Conservation (phyloP, 331 rosid genomes). For the Quercus phellos region DNA sequence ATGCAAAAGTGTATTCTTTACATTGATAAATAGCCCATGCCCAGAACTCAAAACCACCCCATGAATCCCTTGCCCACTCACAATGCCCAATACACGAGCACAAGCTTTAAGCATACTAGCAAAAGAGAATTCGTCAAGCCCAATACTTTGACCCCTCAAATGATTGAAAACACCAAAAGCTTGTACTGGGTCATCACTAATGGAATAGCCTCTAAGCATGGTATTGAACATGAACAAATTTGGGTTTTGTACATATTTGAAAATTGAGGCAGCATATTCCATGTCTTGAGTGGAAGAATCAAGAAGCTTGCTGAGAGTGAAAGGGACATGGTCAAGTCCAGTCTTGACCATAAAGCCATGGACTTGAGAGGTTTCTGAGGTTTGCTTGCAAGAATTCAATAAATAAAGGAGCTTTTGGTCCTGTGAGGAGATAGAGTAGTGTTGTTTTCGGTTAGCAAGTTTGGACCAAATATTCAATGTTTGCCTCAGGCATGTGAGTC, state of each 20-base stretch:
- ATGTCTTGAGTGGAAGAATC: constrained; percentile 44
- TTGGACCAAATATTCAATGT: constrained; percentile 2
- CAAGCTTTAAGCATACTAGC: constrained; percentile 47
- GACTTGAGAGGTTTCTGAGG: constrained; percentile 39
- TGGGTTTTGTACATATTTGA: constrained; percentile 37
- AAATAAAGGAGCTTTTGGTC: constrained; percentile 13
- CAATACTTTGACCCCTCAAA: constrained; percentile 31
- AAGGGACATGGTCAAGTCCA: constrained; percentile 41
- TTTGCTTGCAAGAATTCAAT: constrained; percentile 41
- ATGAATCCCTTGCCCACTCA: constrained; percentile 52
- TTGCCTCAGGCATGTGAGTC: not conserved
- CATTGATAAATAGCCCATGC: constrained; percentile 33
- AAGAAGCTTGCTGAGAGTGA: constrained; percentile 56
- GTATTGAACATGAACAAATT: constrained; percentile 66
- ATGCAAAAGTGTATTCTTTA: constrained; percentile 51
- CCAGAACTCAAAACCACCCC: constrained; percentile 54
- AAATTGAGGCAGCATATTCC: constrained; percentile 59
- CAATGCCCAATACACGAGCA: constrained; percentile 34
- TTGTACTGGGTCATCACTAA: constrained; percentile 31
- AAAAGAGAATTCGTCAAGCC: constrained; percentile 53
- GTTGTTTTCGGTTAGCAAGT: not conserved
- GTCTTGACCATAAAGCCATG: constrained; percentile 53
- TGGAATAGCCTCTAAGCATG: constrained; percentile 59
- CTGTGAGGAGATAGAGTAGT: not conserved
- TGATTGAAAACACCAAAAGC: constrained; percentile 51